A percentile compares a stretch with the other conserved stretches of the same genome.
Evolutionary conservation across 306 rosid genomes (phyloP).

Genomic region (Mucuna pruriens): DNA sequence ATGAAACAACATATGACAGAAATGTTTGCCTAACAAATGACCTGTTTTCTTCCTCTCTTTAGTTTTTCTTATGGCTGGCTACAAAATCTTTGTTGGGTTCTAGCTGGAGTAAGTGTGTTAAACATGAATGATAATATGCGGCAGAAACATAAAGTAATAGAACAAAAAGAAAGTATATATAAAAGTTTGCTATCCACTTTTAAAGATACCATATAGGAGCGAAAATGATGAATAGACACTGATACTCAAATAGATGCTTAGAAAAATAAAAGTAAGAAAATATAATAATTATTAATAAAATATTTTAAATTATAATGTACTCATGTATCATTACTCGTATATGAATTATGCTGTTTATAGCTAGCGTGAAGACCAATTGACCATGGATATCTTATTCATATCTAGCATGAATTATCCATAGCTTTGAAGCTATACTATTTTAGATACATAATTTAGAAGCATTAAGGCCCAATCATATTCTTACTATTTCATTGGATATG

Average conservation of each 20-base stretch:
- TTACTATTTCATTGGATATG: neutral
- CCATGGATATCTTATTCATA: no score
- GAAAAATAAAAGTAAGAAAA: no score
- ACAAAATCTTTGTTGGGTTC: neutral
- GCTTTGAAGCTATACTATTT: neutral
- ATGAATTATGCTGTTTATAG: no score
- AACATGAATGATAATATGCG: neutral
- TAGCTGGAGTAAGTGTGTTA: neutral
- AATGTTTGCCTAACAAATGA: neutral
- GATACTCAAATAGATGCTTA: neutral
- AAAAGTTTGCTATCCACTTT: neutral
- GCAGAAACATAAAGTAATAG: neutral
- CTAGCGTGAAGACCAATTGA: no score
- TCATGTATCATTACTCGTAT: no score
- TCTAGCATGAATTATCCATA: no score
- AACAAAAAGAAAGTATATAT: neutral
- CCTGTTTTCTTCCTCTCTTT: neutral
- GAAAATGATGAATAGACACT: neutral
- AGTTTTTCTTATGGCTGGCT: neutral
- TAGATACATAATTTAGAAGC: neutral
- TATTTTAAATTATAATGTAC: no score
- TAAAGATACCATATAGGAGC: neutral
- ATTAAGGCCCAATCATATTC: neutral
- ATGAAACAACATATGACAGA: constrained; percentile 13
- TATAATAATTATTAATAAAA: no score